Percentiles rank a stretch among this genome's conserved stretches.
phyloP scores from a whole-genome alignment of 2,329 filamentous ascomycete genomes.

The Neopestalotiopsis clavispora region DNA sequence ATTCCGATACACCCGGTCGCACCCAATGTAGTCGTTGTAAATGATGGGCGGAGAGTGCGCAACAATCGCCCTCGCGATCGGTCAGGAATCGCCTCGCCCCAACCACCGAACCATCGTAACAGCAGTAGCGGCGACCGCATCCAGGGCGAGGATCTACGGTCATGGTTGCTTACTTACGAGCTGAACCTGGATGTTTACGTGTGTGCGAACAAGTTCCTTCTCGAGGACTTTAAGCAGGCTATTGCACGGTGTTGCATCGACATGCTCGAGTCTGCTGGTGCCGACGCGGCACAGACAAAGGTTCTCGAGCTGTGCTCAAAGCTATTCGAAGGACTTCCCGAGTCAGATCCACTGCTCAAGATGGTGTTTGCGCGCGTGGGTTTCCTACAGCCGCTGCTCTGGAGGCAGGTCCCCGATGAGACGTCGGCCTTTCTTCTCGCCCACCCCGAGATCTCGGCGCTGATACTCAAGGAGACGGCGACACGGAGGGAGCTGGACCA shows the following conservation, averaged over 20 bases:
- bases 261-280: constrained; percentile 49
- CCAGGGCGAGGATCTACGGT: constrained; percentile 48
- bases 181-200: constrained; percentile 55
- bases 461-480: constrained; percentile 53
- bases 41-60: background rate
- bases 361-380: constrained; percentile 55
- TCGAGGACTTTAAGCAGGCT: constrained; percentile 49
- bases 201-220: constrained; percentile 51
- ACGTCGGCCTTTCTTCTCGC: constrained; percentile 47
- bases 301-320: constrained; percentile 49
- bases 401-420: constrained; percentile 44
- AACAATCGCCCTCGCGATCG: constrained; percentile 1
- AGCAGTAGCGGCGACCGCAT: constrained; percentile 38
- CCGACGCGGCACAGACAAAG: constrained; percentile 47
- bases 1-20: background rate
- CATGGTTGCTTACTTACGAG: constrained; percentile 52
- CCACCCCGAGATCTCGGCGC: constrained; percentile 50
- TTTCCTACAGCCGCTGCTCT: constrained; percentile 51
- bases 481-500: constrained; percentile 46
- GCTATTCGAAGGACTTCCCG: constrained; percentile 48
- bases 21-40: constrained; percentile 18
- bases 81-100: constrained; percentile 2
- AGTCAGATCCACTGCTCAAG: constrained; percentile 47
- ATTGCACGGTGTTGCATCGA: constrained; percentile 49
- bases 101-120: background rate